A percentile compares a stretch with the other conserved stretches of the same genome.
Conservation (phyloP, 2,329 filamentous ascomycete species). For the Claviceps sp. region DNA sequence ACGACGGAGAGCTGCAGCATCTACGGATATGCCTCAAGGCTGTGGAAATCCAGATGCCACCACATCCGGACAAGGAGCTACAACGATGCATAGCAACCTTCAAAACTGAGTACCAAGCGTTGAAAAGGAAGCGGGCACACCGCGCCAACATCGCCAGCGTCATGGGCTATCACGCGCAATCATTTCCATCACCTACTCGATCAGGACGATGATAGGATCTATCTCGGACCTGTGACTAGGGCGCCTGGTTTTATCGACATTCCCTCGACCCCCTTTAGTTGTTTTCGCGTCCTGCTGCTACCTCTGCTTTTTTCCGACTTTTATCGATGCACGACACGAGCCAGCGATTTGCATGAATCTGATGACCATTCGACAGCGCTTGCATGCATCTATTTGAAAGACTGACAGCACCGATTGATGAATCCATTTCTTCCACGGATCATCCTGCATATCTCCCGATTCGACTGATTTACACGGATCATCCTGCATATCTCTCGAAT, state of each 20-base stretch:
- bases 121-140: conserved; percentile 32
- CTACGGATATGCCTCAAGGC: conserved; percentile 49
- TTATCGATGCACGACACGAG: conserved; percentile 1
- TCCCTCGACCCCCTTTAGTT: neutral
- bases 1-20: conserved; percentile 47
- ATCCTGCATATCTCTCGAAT: neutral
- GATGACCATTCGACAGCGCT: neutral
- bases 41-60: conserved; percentile 44
- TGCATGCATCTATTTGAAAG: neutral
- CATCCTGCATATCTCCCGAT: neutral
- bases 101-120: conserved; percentile 42
- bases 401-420: neutral
- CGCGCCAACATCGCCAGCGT: conserved; percentile 18
- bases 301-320: neutral
- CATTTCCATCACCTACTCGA: conserved; percentile 11
- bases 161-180: conserved; percentile 15
- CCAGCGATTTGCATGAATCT: conserved; percentile 3
- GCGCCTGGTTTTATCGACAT: neutral
- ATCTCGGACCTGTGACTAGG: neutral
- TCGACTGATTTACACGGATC: neutral
- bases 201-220: conserved; percentile 1
- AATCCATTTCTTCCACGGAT: neutral
- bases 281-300: neutral
- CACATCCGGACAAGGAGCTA: conserved; percentile 40
- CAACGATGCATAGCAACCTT: conserved; percentile 45